Evolutionary conservation across 2,329 filamentous ascomycete genomes (phyloP).

Genomic region (Phialophora chinensis): DNA sequence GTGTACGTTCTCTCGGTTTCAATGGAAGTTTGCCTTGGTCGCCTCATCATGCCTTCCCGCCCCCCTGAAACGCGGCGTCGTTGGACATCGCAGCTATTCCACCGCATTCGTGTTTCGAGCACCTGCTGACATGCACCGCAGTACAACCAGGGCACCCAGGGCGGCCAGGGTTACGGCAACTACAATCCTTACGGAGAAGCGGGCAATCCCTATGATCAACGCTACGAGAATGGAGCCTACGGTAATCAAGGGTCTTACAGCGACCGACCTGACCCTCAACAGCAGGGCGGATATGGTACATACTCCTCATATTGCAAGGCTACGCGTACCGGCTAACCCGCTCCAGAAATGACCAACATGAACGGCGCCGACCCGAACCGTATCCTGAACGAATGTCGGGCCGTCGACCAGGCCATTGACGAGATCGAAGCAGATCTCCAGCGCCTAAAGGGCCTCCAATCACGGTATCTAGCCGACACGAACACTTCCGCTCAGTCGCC

Average conservation of each 20-base stretch:
- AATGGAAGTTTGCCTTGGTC: not conserved
- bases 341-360: constrained; percentile 52
- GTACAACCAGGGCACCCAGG: constrained; percentile 31
- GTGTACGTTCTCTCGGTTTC: constrained; percentile 26
- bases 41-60: not conserved
- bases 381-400: constrained; percentile 82
- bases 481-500: constrained; percentile 71
- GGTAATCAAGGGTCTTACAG: constrained; percentile 42
- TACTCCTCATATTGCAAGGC: not conserved
- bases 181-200: constrained; percentile 45
- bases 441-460: constrained; percentile 73
- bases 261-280: constrained; percentile 40
- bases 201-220: constrained; percentile 36
- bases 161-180: constrained; percentile 54
- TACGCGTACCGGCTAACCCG: constrained; percentile 23
- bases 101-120: constrained; percentile 1
- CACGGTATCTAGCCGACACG: constrained; percentile 74
- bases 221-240: constrained; percentile 41
- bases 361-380: constrained; percentile 67
- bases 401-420: constrained; percentile 78
- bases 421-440: constrained; percentile 74
- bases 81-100: not conserved
- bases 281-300: constrained; percentile 57
- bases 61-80: constrained; percentile 19
- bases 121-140: constrained; percentile 22